Base-by-base conservation (phyloP, 2,329 filamentous ascomycete genomes). In the Ophiostoma ips region DNA sequence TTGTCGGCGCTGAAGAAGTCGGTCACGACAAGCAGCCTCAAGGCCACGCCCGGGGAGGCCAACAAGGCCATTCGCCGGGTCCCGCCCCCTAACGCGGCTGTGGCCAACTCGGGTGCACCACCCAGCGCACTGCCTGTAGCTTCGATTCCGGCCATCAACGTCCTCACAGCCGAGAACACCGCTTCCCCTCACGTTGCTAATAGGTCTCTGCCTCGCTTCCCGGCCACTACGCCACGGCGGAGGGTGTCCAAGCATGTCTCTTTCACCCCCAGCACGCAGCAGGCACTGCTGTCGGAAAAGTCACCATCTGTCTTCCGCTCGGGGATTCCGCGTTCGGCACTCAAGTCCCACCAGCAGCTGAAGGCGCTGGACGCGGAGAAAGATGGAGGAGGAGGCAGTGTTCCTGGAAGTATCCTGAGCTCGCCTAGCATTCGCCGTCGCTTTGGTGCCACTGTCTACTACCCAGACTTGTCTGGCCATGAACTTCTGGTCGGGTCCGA, bases 201-300 rank as follows among this genome's bases (percentile, higher is more conserved):
- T 31, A 79, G 77, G 57, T 67, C 71, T 19, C 61, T 80, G 31
- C 73, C 73, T 48, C 61, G 69, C 3, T 62, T 71, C 16, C 71
- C 75, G 6, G 66, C 78, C 50, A 80, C 78, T 5, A 87, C 83
- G 1, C 84, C 83, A 8, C 80, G 81, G 31, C 75, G 80, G 21
- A 84, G 80, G 63, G 61, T 71, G 35, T 63, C 67, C 16, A 94
- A 94, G 68, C 82, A 77, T 50, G 86, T 94, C 34, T 81, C 84
- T 47, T 95, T 94, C 59, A 87, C 84, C 0, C 82, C 81, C 0
- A 80, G 79, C 53, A 81, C 81, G 34, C 75, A 85, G 55, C 66
- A 67, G 16, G 64, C 67, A 9, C 62, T 65, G 0, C 57, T 67
- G 46, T 56, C 60, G 0, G 71, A 75, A 52, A 67, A 71, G 51